A percentile compares a stretch with the other conserved stretches of the same genome.
These are phyloP conservation scores for Candida boidinii DNA, from an alignment of 805 yeast species.

Conservation along the genomic window DNA sequence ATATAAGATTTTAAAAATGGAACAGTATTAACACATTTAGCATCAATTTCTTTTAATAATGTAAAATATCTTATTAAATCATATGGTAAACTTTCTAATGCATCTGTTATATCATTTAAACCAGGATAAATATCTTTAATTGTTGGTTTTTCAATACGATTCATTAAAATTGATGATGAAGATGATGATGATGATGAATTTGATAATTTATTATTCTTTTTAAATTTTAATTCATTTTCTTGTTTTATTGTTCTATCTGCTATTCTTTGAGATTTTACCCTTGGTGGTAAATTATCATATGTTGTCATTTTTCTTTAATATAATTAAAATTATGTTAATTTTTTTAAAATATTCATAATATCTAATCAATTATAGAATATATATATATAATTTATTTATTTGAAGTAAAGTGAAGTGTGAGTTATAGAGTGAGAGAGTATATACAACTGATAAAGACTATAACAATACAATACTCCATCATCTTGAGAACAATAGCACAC, in stretches of 20 bases:
- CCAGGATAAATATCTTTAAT: constrained; percentile 60
- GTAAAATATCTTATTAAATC: constrained; percentile 83
- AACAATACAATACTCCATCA: too few species aligned
- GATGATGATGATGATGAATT: constrained; percentile 7
- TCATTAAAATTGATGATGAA: too few species aligned
- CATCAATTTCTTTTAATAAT: constrained; percentile 84
- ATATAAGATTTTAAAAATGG: constrained; percentile 59
- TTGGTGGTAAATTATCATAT: constrained; percentile 16
- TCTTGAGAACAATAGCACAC: too few species aligned
- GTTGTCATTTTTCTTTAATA: constrained; percentile 12
- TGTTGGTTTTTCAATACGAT: constrained; percentile 15
- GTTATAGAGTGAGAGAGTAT: too few species aligned
- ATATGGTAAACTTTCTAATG: constrained; percentile 80
- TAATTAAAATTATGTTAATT: too few species aligned
- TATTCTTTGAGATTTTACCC: constrained; percentile 19
- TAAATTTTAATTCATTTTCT: background rate
- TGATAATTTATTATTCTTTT: background rate
- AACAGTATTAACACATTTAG: constrained; percentile 72
- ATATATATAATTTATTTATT: too few species aligned
- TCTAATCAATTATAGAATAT: too few species aligned
- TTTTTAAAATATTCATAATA: too few species aligned
- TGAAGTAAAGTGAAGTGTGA: too few species aligned
- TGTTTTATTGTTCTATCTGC: constrained; percentile 15
- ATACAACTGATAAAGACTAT: too few species aligned
- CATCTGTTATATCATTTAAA: constrained; percentile 84